These are phyloP conservation scores for Cadophora sp. DNA, from an alignment of 2,329 filamentous ascomycete species.

Conservation along the genomic window DNA sequence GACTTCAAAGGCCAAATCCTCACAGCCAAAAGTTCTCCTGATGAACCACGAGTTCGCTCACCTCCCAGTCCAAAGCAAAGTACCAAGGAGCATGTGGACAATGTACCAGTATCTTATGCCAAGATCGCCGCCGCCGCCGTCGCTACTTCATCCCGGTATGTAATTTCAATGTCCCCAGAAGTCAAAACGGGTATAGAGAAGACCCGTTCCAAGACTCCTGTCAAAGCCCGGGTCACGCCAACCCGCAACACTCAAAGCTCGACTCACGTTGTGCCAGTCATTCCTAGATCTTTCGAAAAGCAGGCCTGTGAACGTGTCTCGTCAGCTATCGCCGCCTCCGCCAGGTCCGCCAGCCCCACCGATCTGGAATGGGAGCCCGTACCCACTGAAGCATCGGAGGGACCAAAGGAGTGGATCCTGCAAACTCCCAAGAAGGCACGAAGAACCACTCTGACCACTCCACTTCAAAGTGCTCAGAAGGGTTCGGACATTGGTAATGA, in stretches of 20 bases:
- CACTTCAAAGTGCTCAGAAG: neutral
- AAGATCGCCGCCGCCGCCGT: neutral
- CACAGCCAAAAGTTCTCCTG: neutral
- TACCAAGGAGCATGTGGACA: neutral
- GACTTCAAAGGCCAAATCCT: neutral
- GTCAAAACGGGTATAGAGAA: neutral
- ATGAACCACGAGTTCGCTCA: neutral
- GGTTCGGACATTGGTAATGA: neutral
- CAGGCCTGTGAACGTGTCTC: neutral
- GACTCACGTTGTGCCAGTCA: neutral
- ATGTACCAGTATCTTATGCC: neutral
- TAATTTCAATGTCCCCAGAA: neutral
- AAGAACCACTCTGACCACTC: neutral
- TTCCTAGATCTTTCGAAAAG: neutral
- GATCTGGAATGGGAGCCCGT: neutral
- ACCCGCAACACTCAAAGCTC: neutral
- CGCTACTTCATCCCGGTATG: neutral
- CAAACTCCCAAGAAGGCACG: neutral
- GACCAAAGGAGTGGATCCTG: neutral
- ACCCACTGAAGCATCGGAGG: neutral
- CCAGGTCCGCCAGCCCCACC: no score
- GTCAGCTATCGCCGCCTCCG: no score
- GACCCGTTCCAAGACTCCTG: neutral
- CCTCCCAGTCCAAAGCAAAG: neutral
- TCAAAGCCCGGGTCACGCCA: neutral